Conservation (phyloP, 345 rosid genomes). For the Rubroshorea leprosula region DNA sequence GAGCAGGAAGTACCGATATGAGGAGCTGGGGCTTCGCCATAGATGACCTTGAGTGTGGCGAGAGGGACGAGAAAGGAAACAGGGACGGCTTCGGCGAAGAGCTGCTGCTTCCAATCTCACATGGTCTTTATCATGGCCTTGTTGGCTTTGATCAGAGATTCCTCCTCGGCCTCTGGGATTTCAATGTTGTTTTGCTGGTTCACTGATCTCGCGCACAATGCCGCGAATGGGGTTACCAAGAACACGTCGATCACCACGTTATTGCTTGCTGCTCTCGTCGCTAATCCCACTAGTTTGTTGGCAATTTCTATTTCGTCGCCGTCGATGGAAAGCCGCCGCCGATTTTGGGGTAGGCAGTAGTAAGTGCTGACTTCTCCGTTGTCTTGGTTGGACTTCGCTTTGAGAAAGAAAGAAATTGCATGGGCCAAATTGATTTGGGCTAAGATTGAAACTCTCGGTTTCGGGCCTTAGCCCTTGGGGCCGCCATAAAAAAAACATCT, state of each 20-base stretch:
- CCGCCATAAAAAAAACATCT: too few species aligned
- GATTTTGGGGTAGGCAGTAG: too few species aligned
- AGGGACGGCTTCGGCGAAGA: constrained; percentile 56
- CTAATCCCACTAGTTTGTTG: constrained; percentile 31
- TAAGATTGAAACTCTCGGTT: too few species aligned
- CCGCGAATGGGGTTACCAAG: constrained; percentile 45
- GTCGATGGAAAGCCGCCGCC: not conserved
- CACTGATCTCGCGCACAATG: constrained; percentile 50
- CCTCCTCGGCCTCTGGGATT: constrained; percentile 50
- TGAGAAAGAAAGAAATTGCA: too few species aligned
- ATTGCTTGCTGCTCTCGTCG: constrained; percentile 46
- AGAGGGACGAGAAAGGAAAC: constrained; percentile 53
- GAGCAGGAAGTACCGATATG: constrained; percentile 27
- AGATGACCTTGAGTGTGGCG: constrained; percentile 59
- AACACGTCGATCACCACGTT: constrained; percentile 52
- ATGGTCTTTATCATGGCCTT: constrained; percentile 49
- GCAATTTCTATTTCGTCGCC: constrained; percentile 26
- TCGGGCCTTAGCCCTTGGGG: too few species aligned
- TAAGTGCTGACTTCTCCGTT: too few species aligned
- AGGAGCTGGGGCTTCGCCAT: constrained; percentile 50
- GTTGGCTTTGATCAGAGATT: constrained; percentile 46
- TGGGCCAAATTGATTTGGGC: too few species aligned
- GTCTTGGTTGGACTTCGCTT: too few species aligned
- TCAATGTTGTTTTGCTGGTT: constrained; percentile 56
- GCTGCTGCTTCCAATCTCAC: constrained; percentile 93